Evolutionary conservation across 1,284 basidiomycete genomes (phyloP).

Genomic region (Peniophora sp.): DNA sequence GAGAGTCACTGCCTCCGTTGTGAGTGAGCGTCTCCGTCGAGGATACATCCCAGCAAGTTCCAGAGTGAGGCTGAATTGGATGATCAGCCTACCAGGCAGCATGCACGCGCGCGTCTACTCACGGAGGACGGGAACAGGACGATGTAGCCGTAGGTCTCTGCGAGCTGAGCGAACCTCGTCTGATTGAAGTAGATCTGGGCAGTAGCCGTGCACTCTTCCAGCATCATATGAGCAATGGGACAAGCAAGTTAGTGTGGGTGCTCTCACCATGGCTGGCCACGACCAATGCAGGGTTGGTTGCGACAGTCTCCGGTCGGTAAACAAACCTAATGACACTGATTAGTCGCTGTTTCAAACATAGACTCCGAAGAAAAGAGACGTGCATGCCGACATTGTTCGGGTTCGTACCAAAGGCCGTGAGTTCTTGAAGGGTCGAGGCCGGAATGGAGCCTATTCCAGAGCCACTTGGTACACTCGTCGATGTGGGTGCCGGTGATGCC

Average conservation of each 20-base stretch:
- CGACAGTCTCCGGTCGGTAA: background rate
- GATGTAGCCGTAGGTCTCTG: conserved; percentile 1
- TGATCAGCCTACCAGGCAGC: conserved; percentile 18
- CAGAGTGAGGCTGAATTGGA: conserved; percentile 36
- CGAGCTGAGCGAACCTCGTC: background rate
- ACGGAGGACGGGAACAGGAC: conserved; percentile 1
- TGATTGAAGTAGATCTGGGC: background rate
- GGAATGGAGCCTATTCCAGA: background rate
- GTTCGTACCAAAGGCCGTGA: conserved; percentile 1
- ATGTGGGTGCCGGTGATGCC: background rate
- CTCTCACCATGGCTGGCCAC: background rate
- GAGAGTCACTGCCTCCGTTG: conserved; percentile 45
- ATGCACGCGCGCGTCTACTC: background rate
- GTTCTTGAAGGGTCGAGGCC: background rate
- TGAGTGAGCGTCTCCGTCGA: conserved; percentile 43
- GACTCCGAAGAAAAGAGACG: background rate
- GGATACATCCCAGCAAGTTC: conserved; percentile 50
- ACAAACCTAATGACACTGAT: background rate
- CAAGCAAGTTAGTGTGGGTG: too few species aligned
- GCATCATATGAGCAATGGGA: background rate
- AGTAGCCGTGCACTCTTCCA: background rate
- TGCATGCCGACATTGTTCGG: conserved; percentile 3
- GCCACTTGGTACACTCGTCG: background rate
- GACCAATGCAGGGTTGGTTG: background rate
- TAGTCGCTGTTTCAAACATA: too few species aligned